Conservation (phyloP, 805 yeast genomes). For the Kazachstania bromeliacearum region DNA sequence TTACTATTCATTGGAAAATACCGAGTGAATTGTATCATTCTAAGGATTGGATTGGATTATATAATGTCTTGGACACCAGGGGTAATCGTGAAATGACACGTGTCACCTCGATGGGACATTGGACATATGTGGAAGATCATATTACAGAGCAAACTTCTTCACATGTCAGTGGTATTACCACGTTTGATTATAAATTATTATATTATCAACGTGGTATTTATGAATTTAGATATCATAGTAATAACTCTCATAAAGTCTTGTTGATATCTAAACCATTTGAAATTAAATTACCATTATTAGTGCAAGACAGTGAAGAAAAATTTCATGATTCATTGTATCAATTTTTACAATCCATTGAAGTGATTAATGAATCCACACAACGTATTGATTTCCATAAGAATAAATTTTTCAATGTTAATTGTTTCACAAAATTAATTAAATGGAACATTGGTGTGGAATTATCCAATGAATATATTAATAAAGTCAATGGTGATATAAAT, state of each 20-base stretch:
- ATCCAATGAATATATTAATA: slow-evolving; percentile 26
- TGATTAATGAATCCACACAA: slow-evolving; percentile 18
- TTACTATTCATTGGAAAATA: slow-evolving; percentile 45
- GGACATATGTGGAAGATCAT: slow-evolving; percentile 40
- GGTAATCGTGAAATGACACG: slow-evolving; percentile 46
- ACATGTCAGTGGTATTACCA: slow-evolving; percentile 36
- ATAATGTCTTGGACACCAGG: slow-evolving; percentile 52
- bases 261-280: slow-evolving; percentile 59
- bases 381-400: slow-evolving; percentile 14
- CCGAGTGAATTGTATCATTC: slow-evolving; percentile 37
- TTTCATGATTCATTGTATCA: slow-evolving; percentile 18
- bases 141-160: slow-evolving; percentile 9
- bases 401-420: slow-evolving; percentile 16
- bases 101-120: slow-evolving; percentile 55
- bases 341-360: slow-evolving; percentile 15
- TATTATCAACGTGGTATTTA: slow-evolving; percentile 62
- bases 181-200: slow-evolving; percentile 40
- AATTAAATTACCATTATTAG: slow-evolving; percentile 36
- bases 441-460: slow-evolving; percentile 31
- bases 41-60: slow-evolving; percentile 71
- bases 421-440: slow-evolving; percentile 26
- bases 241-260: slow-evolving; percentile 61
- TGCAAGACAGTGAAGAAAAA: slow-evolving; percentile 1
- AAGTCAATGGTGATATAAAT: slow-evolving; percentile 23
- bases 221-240: slow-evolving; percentile 64